Conservation (phyloP, 2,329 filamentous ascomycete species). For the Penicillium sp. region DNA sequence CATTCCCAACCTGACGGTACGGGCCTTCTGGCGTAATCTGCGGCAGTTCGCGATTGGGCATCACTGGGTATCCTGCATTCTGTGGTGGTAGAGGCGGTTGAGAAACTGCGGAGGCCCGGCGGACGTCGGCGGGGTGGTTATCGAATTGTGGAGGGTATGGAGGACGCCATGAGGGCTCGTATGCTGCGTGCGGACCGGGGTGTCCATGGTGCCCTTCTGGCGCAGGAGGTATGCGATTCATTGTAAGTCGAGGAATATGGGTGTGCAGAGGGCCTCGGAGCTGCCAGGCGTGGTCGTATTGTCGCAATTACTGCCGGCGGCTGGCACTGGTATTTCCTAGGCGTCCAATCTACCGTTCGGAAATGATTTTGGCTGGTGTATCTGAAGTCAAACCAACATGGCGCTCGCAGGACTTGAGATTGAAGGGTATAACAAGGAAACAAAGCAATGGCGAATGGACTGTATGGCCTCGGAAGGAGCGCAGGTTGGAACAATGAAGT, state of each 20-base stretch:
- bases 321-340: background rate
- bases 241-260: conserved; percentile 8
- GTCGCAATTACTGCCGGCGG: background rate
- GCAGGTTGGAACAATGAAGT: conserved; percentile 4
- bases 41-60: conserved; percentile 35
- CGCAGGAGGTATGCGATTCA: conserved; percentile 33
- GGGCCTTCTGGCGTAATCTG: conserved; percentile 34
- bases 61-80: conserved; percentile 26
- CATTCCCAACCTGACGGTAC: conserved; percentile 34
- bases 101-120: conserved; percentile 29
- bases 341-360: background rate
- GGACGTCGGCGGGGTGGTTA: conserved; percentile 28
- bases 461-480: background rate
- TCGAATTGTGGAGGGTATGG: conserved; percentile 31
- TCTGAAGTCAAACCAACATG: conserved; percentile 1
- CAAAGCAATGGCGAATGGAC: background rate
- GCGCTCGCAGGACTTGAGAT: background rate
- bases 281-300: background rate
- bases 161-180: conserved; percentile 34
- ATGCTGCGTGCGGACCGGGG: conserved; percentile 27
- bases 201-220: conserved; percentile 30
- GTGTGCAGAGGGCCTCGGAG: background rate
- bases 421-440: background rate
- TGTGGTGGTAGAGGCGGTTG: conserved; percentile 30
- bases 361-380: background rate